phyloP scores from a whole-genome alignment of 148 eudicot genomes.

The Dianthus caryophyllus region DNA sequence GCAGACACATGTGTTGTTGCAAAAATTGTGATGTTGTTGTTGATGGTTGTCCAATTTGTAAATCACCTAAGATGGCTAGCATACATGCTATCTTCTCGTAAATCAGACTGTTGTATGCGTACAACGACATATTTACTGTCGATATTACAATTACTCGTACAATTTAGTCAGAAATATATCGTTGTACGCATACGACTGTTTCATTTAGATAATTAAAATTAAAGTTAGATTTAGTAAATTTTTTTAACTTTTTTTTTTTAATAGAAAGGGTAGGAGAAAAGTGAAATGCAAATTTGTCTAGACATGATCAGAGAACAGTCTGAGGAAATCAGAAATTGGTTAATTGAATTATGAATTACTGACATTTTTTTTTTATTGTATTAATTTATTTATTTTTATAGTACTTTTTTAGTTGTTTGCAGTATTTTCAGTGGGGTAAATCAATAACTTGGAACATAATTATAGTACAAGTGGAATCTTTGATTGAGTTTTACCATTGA shows the following conservation, averaged over 20 bases:
- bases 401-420: not conserved
- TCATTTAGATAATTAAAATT: too few species aligned
- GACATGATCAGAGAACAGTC: not conserved
- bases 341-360: not conserved
- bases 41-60: constrained; percentile 69
- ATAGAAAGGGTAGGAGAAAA: not conserved
- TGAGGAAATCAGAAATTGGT: not conserved
- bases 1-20: constrained; percentile 70
- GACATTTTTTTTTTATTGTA: not conserved
- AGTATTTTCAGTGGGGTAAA: not conserved
- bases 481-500: not conserved
- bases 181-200: too few species aligned
- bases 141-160: too few species aligned
- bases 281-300: constrained; percentile 11
- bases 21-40: constrained; percentile 51
- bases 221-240: too few species aligned
- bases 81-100: constrained; percentile 46
- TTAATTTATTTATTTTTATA: not conserved
- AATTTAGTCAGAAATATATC: too few species aligned
- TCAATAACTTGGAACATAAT: not conserved
- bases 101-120: too few species aligned
- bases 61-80: constrained; percentile 43
- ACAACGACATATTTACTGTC: too few species aligned
- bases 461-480: not conserved
- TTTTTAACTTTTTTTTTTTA: not conserved